Conservation (phyloP, 2,329 filamentous ascomycete species). For the Cordyceps javanica region DNA sequence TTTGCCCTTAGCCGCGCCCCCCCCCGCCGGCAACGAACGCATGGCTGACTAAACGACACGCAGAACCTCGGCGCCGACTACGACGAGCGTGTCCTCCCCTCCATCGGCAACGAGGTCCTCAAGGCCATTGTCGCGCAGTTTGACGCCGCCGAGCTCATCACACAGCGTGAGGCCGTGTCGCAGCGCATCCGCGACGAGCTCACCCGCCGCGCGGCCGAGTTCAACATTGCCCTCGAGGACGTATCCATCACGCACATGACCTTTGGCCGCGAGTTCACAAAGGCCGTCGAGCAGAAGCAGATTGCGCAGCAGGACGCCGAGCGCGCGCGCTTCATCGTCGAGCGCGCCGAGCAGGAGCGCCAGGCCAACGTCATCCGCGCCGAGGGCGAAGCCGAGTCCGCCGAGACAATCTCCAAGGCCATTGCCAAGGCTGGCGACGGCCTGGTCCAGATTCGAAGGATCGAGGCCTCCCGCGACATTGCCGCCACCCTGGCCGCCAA, state of each 20-base stretch:
- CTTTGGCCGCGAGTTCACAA: constrained; percentile 97
- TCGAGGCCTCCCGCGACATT: constrained; percentile 95
- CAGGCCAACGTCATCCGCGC: constrained; percentile 98
- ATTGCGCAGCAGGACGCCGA: constrained; percentile 99
- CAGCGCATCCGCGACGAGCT: constrained; percentile 91
- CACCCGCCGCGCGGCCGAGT: constrained; percentile 86
- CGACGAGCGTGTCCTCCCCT: constrained; percentile 95
- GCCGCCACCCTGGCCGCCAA: constrained; percentile 83
- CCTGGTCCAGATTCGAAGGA: constrained; percentile 90
- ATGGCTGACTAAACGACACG: constrained; percentile 11
- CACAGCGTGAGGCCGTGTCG: constrained; percentile 93
- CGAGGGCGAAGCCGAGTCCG: constrained; percentile 95
- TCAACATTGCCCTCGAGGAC: constrained; percentile 98
- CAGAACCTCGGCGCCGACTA: constrained; percentile 97
- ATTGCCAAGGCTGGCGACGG: constrained; percentile 92
- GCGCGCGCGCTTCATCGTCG: constrained; percentile 94
- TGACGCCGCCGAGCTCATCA: constrained; percentile 97
- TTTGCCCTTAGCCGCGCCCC: no score
- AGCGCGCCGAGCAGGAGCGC: constrained; percentile 96
- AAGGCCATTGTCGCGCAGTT: constrained; percentile 99
- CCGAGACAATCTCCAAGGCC: constrained; percentile 89
- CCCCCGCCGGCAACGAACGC: no score
- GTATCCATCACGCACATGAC: constrained; percentile 99
- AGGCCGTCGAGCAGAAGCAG: constrained; percentile 99
- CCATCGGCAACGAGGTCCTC: constrained; percentile 98